Evolutionary conservation across 2,329 filamentous ascomycete genomes (phyloP), one percentile per base, ranked within the genome.

Genomic region (Hirsutella minnesotensis): DNA sequence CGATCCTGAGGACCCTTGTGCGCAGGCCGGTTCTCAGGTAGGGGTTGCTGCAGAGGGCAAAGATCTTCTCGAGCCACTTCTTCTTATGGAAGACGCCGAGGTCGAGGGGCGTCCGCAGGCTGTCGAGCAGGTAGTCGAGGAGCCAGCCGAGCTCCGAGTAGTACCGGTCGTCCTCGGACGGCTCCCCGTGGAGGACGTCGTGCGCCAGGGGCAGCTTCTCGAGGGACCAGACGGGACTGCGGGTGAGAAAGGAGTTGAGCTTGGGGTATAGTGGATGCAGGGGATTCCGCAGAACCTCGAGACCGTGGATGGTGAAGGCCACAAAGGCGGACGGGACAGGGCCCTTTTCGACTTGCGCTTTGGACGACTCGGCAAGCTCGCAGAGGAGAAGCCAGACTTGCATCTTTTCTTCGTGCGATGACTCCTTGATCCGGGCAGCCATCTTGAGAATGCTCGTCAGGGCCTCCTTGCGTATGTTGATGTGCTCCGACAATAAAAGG

Each of bases 191-290:
- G 10, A 81, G 64, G 41, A 82, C 67, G 48, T 75, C 71, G 51
- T 76, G 70, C 20, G 78, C 77, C n/a, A 90, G 69, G 8, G 92
- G 74, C 20, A 92, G 76, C 55, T 78, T 81, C 46, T 85, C 77
- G 16, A 81, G 56, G 12, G 80, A 72, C 90, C 90, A 96, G 20
- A 71, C 62, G 1, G 90, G 89, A 0, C 79, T 76, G 41, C 79
- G 79, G 19, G 86, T 86, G 30, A 96, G 74, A 59, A 89, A 95
- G 5, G 73, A 70, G 65, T 94, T 95, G 62, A 92, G 67, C 58
- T 95, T 95, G 45, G 79, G 77, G 58, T 95, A 96, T 31, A 95
- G 74, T 46, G 77, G 77, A 56, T 94, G 86, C 15, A 87, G 71
- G 0, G 90, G 90, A 47, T 86, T 81, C 19, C 72, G 74, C 38